Evolutionary conservation across 768 basidiomycete species (phyloP), one percentile per base, ranked within the genome.

Genomic region (Boletus rubroflammeus): DNA sequence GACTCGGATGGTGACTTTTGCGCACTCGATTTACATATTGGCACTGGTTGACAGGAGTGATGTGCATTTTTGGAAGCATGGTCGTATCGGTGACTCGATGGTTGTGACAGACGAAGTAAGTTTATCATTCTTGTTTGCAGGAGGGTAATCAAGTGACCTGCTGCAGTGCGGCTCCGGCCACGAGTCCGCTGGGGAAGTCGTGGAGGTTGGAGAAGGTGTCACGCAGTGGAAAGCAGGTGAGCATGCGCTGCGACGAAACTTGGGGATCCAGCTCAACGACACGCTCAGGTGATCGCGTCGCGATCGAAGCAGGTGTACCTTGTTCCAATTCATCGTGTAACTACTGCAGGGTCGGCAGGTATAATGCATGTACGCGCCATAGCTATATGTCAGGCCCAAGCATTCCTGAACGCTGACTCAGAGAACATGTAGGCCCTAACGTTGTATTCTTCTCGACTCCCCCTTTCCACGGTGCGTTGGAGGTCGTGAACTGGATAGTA

Each of bases 21-120:
- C 13, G 5, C 39, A n/a, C 25, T 39, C 25, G 14, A 47, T 40
- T 14, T 28, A 29, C 47, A 28, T 13, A 5, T 28, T 38, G 21
- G 14, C 1, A 17, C 46, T 14, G 46, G 29, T 51, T 23, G 31
- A 53, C 52, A 86, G 85, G 76, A 85, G 83, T 44, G 85, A 86
- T 55, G 82, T 87, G 59, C 85, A 87, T 64, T 86, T 86, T 66
- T 87, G 85, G 85, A 77, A 84, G 57, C 83, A 86, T 66, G 85
- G 85, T 6, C 72, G 82, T 38, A 77, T 86, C 48, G 85, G 85
- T 9, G 82, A 84, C 60, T 83, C 82, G 0, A 86, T 86, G 85
- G 72, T 86, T 23, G 84, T 86, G 28, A 82, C 79, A 14, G 84
- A 85, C 55, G 84, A 86, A 71, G 83, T 81, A 53, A 56, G 63